Conservation (phyloP, 352 stramenopile genomes). For the Globisporangium solare region DNA sequence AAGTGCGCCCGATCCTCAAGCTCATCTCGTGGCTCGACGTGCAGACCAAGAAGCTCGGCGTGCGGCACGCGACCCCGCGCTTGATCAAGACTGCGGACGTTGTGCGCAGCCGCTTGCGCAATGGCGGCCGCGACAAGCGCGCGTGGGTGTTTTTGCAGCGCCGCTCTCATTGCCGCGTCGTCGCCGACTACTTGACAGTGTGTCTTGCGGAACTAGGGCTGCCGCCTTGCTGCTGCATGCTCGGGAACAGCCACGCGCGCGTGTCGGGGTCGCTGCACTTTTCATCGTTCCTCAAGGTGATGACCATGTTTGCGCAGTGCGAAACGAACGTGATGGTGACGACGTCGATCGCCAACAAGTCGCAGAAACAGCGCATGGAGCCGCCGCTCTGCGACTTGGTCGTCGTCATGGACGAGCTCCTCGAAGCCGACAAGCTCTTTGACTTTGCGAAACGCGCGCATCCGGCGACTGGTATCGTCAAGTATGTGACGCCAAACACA, state of each 20-base stretch:
- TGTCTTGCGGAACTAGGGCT: conserved; percentile 32
- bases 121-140: conserved; percentile 21
- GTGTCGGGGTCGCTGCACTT: conserved; percentile 52
- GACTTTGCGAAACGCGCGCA: conserved; percentile 54
- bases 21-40: conserved; percentile 42
- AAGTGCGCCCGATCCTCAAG: conserved; percentile 54
- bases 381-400: conserved; percentile 62
- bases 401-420: conserved; percentile 71
- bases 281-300: conserved; percentile 66
- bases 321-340: conserved; percentile 73
- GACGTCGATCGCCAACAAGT: conserved; percentile 61
- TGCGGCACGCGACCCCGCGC: conserved; percentile 37
- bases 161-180: conserved; percentile 59
- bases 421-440: conserved; percentile 70
- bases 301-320: conserved; percentile 49
- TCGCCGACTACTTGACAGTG: conserved; percentile 72
- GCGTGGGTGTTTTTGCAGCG: conserved; percentile 74
- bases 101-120: conserved; percentile 40
- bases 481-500: conserved; percentile 57
- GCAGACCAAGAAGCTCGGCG: conserved; percentile 28
- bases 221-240: conserved; percentile 69
- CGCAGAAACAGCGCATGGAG: conserved; percentile 34
- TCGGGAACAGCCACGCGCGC: conserved; percentile 61
- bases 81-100: conserved; percentile 54
- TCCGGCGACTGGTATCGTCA: conserved; percentile 37